Percentiles rank a stretch among this genome's conserved stretches.
Evolutionary conservation across 225 moss, liverwort and hornwort genomes (phyloP).

Genomic region (Climacium dendroides): DNA sequence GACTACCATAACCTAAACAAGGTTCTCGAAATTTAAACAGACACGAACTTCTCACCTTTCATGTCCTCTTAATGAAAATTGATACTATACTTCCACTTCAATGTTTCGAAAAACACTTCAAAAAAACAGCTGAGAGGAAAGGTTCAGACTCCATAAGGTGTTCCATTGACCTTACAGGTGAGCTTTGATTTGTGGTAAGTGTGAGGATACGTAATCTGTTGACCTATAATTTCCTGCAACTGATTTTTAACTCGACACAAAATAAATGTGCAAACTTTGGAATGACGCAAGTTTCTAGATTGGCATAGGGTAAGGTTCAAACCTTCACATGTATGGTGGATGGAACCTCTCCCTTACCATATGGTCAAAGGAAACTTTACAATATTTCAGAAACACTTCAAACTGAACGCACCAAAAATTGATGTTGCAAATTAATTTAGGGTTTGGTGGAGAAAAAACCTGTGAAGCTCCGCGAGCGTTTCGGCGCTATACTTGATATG

Average conservation of each 20-base stretch:
- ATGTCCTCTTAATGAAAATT: background rate
- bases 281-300: background rate
- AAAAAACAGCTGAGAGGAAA: background rate
- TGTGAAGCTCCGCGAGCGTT: constrained; percentile 44
- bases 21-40: background rate
- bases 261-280: background rate
- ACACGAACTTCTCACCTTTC: background rate
- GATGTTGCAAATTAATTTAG: background rate
- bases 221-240: background rate
- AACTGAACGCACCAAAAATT: background rate
- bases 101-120: background rate
- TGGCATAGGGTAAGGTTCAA: background rate
- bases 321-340: background rate
- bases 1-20: background rate
- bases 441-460: background rate
- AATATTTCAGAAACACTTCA: background rate
- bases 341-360: background rate
- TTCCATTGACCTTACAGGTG: too few relatives aligned
- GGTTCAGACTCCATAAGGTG: background rate
- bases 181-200: background rate
- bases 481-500: constrained; percentile 12
- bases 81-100: background rate
- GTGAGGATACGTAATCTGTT: background rate
- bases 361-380: background rate
- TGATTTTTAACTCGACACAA: background rate